A percentile compares a stretch with the other conserved stretches of the same genome.
These are phyloP conservation scores for Melocanna baccifera DNA, from an alignment of 176 grass and related monocot species.

Conservation along the genomic window DNA sequence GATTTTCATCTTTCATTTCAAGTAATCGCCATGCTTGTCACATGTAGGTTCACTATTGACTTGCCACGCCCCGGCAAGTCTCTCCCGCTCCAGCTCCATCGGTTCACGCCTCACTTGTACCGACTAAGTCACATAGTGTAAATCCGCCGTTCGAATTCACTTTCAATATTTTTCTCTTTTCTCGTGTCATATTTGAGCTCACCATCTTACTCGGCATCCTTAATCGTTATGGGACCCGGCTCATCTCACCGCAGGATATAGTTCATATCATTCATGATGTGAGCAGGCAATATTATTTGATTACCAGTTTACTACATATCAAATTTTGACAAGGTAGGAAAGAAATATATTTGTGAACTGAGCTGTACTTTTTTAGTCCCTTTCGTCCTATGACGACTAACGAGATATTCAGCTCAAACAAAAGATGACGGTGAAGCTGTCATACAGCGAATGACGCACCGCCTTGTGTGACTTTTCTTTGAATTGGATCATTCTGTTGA, in stretches of 20 bases:
- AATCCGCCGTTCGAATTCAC: no score
- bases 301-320: background rate
- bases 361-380: background rate
- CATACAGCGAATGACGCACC: slow-evolving; percentile 92
- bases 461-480: slow-evolving; percentile 99
- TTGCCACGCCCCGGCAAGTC: no score
- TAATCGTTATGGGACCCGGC: no score
- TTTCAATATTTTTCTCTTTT: no score
- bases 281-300: background rate
- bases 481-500: slow-evolving; percentile 98
- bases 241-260: background rate
- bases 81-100: no score
- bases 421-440: slow-evolving; percentile 52
- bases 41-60: no score
- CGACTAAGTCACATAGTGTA: no score
- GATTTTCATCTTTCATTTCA: no score
- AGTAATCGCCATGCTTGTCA: no score
- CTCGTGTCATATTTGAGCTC: no score
- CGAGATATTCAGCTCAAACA: slow-evolving; percentile 21
- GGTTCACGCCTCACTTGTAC: no score
- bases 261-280: background rate
- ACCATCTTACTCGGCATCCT: no score
- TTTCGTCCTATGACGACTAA: background rate
- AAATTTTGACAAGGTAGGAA: background rate
- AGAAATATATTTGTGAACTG: slow-evolving; percentile 12